A percentile compares a stretch with the other conserved stretches of the same genome.
Evolutionary conservation across 1,284 basidiomycete species (phyloP).

Genomic region (Tylopilus sp.): DNA sequence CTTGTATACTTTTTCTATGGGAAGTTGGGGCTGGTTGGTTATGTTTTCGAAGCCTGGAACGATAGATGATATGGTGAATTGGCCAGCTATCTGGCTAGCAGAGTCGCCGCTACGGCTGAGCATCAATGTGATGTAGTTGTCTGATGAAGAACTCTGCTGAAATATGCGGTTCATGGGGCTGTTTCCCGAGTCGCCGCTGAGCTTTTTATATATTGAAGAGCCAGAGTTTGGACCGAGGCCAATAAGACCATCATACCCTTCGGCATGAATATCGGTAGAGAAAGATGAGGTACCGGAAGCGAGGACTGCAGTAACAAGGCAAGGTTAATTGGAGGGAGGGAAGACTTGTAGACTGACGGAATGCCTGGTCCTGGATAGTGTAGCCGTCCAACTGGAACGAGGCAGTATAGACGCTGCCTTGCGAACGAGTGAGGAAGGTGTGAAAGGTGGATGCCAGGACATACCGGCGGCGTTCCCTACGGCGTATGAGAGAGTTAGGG

Average conservation of each 20-base stretch:
- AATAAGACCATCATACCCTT: conserved; percentile 68
- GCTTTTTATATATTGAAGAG: conserved; percentile 57
- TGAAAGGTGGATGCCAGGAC: conserved; percentile 12
- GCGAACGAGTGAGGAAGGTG: conserved; percentile 3
- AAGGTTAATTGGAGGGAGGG: conserved; percentile 3
- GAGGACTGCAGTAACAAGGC: conserved; percentile 45
- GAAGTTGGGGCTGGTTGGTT: conserved; percentile 56
- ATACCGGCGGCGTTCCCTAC: conserved; percentile 62
- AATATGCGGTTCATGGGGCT: conserved; percentile 61
- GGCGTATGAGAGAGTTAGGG: conserved; percentile 59
- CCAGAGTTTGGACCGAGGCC: conserved; percentile 73
- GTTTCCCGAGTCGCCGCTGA: conserved; percentile 49
- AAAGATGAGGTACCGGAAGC: conserved; percentile 65
- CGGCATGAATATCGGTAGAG: conserved; percentile 53
- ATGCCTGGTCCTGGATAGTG: conserved; percentile 63
- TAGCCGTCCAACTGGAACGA: conserved; percentile 54
- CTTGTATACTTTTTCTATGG: conserved; percentile 53
- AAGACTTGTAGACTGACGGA: conserved; percentile 46
- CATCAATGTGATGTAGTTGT: conserved; percentile 67
- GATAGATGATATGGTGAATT: conserved; percentile 46
- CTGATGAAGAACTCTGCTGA: conserved; percentile 46
- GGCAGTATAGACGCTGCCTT: conserved; percentile 59
- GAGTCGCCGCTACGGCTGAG: conserved; percentile 60
- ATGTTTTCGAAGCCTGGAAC: conserved; percentile 60
- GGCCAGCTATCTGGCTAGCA: conserved; percentile 48